Conservation (phyloP, 495 filamentous ascomycete species). For the Penicillium bovifimosum region DNA sequence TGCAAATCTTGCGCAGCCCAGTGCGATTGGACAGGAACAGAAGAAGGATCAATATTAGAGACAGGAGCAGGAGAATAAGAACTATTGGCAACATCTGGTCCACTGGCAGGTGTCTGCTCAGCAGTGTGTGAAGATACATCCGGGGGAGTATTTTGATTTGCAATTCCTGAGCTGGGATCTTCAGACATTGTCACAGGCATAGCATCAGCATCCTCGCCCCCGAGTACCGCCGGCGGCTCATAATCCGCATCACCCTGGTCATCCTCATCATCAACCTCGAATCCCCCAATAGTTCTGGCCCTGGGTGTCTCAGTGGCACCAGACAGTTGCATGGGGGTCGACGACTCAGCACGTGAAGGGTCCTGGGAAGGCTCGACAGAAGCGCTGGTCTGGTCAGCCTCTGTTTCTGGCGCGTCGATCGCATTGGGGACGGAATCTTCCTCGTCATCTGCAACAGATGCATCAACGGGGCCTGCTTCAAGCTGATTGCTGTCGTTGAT, state of each 20-base stretch:
- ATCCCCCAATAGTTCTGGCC: slow-evolving; percentile 70
- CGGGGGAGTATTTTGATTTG: slow-evolving; percentile 53
- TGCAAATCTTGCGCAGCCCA: slow-evolving; percentile 38
- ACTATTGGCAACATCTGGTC: slow-evolving; percentile 50
- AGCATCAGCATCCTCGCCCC: slow-evolving; percentile 43
- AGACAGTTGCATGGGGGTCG: slow-evolving; percentile 33
- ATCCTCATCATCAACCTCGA: slow-evolving; percentile 58
- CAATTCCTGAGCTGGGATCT: slow-evolving; percentile 51
- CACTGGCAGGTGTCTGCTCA: slow-evolving; percentile 49
- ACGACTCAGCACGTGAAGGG: slow-evolving; percentile 35
- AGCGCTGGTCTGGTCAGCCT: slow-evolving; percentile 26
- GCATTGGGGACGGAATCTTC: slow-evolving; percentile 15
- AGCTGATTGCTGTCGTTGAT: slow-evolving; percentile 23
- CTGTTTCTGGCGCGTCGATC: slow-evolving; percentile 22
- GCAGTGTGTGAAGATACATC: slow-evolving; percentile 54
- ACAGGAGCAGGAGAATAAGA: slow-evolving; percentile 45
- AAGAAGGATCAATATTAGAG: slow-evolving; percentile 43
- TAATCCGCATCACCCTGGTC: slow-evolving; percentile 52
- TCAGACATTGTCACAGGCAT: slow-evolving; percentile 42
- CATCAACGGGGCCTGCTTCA: slow-evolving; percentile 20
- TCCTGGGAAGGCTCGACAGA: slow-evolving; percentile 29
- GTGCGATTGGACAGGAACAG: slow-evolving; percentile 38
- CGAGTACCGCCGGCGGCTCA: slow-evolving; percentile 49
- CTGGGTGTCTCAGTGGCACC: slow-evolving; percentile 41
- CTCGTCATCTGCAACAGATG: slow-evolving; percentile 15